Evolutionary conservation across 1,139 yeast species (phyloP).

Genomic region (Wickerhamomyces sp.): DNA sequence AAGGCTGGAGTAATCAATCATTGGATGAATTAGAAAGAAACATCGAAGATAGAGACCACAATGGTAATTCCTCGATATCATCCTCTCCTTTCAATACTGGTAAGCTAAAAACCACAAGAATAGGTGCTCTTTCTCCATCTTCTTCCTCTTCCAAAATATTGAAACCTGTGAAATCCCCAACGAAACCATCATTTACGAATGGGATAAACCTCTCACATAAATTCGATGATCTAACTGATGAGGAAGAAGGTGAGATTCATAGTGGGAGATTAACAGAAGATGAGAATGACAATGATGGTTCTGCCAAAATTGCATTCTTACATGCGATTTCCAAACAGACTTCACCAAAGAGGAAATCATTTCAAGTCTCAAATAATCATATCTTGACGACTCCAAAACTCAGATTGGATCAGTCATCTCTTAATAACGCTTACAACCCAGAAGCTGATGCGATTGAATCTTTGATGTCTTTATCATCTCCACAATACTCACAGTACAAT

Average conservation of each 20-base stretch:
- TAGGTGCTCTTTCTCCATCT: neutral
- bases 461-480: slow-evolving; percentile 41
- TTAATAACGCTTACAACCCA: slow-evolving; percentile 18
- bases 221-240: neutral
- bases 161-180: neutral
- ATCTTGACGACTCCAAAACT: neutral
- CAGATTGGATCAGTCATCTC: neutral
- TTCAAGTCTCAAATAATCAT: neutral
- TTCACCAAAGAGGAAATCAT: neutral
- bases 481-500: slow-evolving; percentile 22
- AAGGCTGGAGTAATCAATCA: slow-evolving; percentile 35
- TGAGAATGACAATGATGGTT: neutral
- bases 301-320: neutral
- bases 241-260: neutral
- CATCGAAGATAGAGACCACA: slow-evolving; percentile 11
- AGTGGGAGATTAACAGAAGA: neutral
- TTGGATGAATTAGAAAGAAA: slow-evolving; percentile 31
- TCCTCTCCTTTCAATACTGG: neutral
- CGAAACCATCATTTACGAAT: neutral
- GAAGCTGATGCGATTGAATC: slow-evolving; percentile 44
- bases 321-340: slow-evolving; percentile 1
- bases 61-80: slow-evolving; percentile 3
- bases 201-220: neutral
- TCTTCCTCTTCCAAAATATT: neutral
- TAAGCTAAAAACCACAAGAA: neutral